Conservation (phyloP, 2,329 filamentous ascomycete species). For the Aspergillus glaucus region DNA sequence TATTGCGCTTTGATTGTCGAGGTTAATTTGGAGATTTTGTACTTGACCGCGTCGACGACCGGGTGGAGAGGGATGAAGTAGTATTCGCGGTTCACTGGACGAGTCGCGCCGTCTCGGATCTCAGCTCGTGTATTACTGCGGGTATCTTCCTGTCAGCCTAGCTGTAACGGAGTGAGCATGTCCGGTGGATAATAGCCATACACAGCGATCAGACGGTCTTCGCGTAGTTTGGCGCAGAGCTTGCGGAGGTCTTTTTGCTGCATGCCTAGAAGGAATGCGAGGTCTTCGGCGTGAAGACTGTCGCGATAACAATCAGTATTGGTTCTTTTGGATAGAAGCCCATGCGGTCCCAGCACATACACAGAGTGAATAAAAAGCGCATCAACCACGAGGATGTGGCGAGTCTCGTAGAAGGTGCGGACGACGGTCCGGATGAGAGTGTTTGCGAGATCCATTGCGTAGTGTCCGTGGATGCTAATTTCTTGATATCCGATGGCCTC, state of each 20-base stretch:
- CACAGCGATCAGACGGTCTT: conserved; percentile 79
- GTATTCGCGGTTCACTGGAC: conserved; percentile 81
- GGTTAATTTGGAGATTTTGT: conserved; percentile 79
- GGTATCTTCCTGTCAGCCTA: conserved; percentile 11
- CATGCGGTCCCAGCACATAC: conserved; percentile 35
- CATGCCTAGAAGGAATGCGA: conserved; percentile 79
- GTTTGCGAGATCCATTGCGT: conserved; percentile 59
- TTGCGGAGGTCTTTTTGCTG: conserved; percentile 90
- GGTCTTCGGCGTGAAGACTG: conserved; percentile 75
- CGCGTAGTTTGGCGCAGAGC: conserved; percentile 74
- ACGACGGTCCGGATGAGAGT: conserved; percentile 79
- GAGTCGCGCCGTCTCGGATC: conserved; percentile 70
- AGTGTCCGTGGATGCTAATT: background rate
- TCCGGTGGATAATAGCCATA: conserved; percentile 41
- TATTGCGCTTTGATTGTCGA: conserved; percentile 82
- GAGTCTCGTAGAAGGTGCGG: conserved; percentile 79
- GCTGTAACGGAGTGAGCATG: background rate
- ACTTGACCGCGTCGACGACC: conserved; percentile 94
- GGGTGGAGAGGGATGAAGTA: conserved; percentile 96
- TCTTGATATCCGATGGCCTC: too few relatives aligned
- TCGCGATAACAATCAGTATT: conserved; percentile 4
- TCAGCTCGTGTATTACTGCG: conserved; percentile 66
- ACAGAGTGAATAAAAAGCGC: conserved; percentile 70
- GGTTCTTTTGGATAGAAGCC: too few relatives aligned
- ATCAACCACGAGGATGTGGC: conserved; percentile 75